Evolutionary conservation across 495 filamentous ascomycete genomes (phyloP).

Genomic region (Lentithecium fluviatile): DNA sequence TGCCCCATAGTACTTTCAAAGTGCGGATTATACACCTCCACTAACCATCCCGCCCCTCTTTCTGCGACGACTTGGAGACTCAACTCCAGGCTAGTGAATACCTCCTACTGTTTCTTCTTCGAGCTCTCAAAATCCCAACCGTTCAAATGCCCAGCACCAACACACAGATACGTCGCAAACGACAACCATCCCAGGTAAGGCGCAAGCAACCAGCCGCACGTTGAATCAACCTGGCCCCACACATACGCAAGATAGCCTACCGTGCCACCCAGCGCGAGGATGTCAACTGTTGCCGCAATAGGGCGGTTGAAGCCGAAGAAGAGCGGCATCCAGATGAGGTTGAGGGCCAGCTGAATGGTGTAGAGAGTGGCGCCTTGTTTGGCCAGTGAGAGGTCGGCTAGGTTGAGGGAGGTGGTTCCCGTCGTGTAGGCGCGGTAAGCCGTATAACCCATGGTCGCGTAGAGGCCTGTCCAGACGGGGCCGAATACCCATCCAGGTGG

Average conservation of each 20-base stretch:
- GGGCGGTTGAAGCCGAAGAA: conserved; percentile 76
- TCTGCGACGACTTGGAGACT: too few relatives aligned
- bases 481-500: conserved; percentile 81
- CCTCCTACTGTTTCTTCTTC: conserved; percentile 19
- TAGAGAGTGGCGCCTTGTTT: conserved; percentile 72
- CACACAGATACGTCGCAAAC: conserved; percentile 77
- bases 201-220: conserved; percentile 68
- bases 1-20: neutral
- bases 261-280: conserved; percentile 66
- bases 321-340: conserved; percentile 89
- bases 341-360: conserved; percentile 77
- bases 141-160: conserved; percentile 69
- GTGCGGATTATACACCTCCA: neutral
- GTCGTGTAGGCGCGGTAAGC: conserved; percentile 66
- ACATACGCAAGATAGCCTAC: conserved; percentile 68
- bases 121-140: conserved; percentile 61
- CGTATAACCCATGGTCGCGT: conserved; percentile 86
- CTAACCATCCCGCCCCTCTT: neutral
- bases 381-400: conserved; percentile 41
- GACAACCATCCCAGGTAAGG: conserved; percentile 82
- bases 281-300: conserved; percentile 71
- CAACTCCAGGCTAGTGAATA: too few relatives aligned
- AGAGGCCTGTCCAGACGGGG: conserved; percentile 82
- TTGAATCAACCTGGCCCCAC: conserved; percentile 70
- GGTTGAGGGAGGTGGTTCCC: conserved; percentile 55